phyloP scores from a whole-genome alignment of 768 basidiomycete species.

The Mycena galopus region DNA sequence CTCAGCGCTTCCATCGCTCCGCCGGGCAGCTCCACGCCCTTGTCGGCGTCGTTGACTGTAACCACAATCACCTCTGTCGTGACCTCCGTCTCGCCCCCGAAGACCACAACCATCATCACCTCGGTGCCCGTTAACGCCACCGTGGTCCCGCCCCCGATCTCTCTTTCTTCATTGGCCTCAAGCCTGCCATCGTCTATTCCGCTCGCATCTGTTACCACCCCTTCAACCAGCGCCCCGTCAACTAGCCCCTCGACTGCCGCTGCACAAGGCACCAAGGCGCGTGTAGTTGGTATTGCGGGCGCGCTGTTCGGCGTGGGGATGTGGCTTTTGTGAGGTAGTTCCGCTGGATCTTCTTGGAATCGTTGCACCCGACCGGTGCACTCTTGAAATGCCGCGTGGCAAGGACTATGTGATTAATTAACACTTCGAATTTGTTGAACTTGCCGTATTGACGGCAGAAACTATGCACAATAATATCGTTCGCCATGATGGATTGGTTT shows the following conservation, averaged over 20 bases:
- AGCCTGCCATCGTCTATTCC: neutral
- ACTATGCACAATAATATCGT: too few relatives aligned
- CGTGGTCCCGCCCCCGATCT: neutral
- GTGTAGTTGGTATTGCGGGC: neutral
- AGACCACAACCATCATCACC: constrained; percentile 25
- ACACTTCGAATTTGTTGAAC: too few relatives aligned
- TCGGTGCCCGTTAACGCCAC: neutral
- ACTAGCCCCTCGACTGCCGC: constrained; percentile 9
- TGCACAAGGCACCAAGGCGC: neutral
- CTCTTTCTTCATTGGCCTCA: neutral
- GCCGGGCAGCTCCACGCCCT: neutral
- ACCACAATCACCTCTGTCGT: constrained; percentile 14
- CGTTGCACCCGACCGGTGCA: neutral
- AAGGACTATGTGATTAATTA: too few relatives aligned
- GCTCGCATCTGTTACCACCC: neutral
- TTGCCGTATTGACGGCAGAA: too few relatives aligned
- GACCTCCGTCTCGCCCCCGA: constrained; percentile 25
- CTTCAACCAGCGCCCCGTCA: neutral
- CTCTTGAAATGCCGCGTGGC: neutral
- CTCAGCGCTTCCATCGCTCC: neutral
- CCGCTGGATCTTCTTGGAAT: neutral
- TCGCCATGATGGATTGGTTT: neutral
- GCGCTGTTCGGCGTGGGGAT: constrained; percentile 7
- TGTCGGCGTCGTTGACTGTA: neutral
- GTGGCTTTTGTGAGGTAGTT: constrained; percentile 1